Evolutionary conservation across 306 rosid genomes (phyloP).

Genomic region (Pterocarpus santalinus): DNA sequence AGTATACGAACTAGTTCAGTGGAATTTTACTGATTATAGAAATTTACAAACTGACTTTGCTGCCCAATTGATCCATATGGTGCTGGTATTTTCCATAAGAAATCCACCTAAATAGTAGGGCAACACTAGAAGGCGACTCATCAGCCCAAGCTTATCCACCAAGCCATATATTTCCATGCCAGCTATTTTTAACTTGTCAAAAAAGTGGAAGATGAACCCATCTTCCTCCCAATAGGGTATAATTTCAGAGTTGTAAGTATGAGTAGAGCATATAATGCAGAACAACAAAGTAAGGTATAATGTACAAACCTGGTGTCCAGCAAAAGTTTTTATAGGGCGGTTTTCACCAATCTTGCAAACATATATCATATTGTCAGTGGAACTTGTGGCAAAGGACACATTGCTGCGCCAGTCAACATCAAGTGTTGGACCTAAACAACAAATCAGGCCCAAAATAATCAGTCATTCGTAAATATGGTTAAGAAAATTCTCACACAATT

Average conservation of each 20-base stretch:
- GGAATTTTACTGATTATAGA: slow-evolving; percentile 32
- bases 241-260: background rate
- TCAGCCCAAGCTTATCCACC: slow-evolving; percentile 1
- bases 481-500: too few species aligned
- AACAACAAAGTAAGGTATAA: too few species aligned
- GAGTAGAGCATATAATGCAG: too few species aligned
- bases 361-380: slow-evolving; percentile 75
- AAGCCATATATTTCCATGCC: slow-evolving; percentile 25
- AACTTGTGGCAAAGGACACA: slow-evolving; percentile 79
- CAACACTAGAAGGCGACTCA: slow-evolving; percentile 4
- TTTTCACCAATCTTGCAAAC: slow-evolving; percentile 83
- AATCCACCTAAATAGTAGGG: slow-evolving; percentile 19
- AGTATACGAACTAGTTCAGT: slow-evolving; percentile 16
- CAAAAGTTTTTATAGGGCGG: slow-evolving; percentile 70
- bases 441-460: slow-evolving; percentile 32
- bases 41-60: slow-evolving; percentile 10
- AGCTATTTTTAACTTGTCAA: slow-evolving; percentile 32
- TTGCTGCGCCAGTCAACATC: slow-evolving; percentile 90
- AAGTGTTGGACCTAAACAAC: slow-evolving; percentile 74
- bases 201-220: slow-evolving; percentile 1
- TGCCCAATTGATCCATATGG: slow-evolving; percentile 15
- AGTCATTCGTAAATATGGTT: background rate
- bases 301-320: slow-evolving; percentile 74
- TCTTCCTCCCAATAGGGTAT: background rate
- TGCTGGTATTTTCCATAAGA: slow-evolving; percentile 11